Base-by-base conservation (phyloP, 495 filamentous ascomycete genomes). In the Annulohypoxylon nitens region DNA sequence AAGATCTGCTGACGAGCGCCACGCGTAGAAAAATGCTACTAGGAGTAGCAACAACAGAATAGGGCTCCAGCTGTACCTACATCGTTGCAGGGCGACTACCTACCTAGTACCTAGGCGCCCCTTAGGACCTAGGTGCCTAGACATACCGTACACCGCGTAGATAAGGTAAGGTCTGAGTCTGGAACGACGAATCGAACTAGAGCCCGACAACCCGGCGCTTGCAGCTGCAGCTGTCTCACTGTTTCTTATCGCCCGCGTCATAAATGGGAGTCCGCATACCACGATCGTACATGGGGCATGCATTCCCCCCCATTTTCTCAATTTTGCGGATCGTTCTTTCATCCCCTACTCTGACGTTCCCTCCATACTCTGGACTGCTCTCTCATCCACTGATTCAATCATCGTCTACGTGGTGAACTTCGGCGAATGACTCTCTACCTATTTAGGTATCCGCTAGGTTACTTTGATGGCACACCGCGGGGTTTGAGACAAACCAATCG, bases 1-100 rank as follows among this genome's bases (percentile, higher is more conserved):
- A 63, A 58, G 64, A 50, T 62, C 70, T 72, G 50, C 58, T 63
- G 59, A 72, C 26, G 58, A 59, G 33, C 70, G 70, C 70, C 70
- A 67, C 70, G 36, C 45, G 45, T 30, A 50, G 55, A 58, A 23
- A 37, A 58, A 59, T 26, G 57, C 37, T 20, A 48, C 53, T 39
- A 20, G 50, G 14, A 14, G 25, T 4, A 48, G 33, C 51, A 33
- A 63, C 8, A 20, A 39, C 14, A 16, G 26, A 64, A 70, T 59
- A 53, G 33, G 43, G 53, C 61, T 70, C 30, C 47, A 48, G 36
- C 23, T 57, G 12, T 6, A 54, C 50, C 48, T 53, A 58, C 25
- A 12, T 39, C 34, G 54, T n/a, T 7, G 34, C 2, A 36, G 34
- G 34, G 34, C 34, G 34, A 39, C 5, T 30, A 30, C 30, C 30